Evolutionary conservation across 2,329 filamentous ascomycete genomes (phyloP), one percentile per base, ranked within the genome.

Genomic region (Alternaria gaisen): DNA sequence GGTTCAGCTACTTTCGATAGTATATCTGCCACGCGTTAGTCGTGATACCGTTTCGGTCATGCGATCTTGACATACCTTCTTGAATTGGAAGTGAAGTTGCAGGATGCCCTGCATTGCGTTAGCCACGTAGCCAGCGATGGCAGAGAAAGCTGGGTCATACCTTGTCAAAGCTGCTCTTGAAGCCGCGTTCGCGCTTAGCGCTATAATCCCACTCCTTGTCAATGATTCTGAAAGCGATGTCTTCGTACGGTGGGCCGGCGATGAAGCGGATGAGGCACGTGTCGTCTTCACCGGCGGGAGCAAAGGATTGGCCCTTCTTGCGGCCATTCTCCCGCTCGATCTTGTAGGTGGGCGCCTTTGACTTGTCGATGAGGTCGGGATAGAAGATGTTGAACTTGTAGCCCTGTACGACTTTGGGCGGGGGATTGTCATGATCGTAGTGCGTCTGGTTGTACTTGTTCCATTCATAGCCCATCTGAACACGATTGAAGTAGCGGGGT

Each of bases 361-460:
- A 88, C 81, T 94, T 97, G 82, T 98, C 94, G 72, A 98, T 93
- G 32, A 99, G 87, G 71, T 99, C 95, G 0, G 95, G 95, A 75
- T 99, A 99, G 81, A 99, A 99, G 53, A 99, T 94, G 81, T 99
- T 98, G 85, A 99, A 99, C 79, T 97, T 97, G 85, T 99, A 99
- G 58, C 95, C 95, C 78, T 99, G 95, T 11, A 99, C 95, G 7
- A 99, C 94, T 81, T 97, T 97, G 26, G 95, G 95, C 1, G 95
- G 95, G 2, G 95, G 95, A 73, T 98, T 97, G 76, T 98, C 94
- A 78, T 97, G 93, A 78, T 98, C 95, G 81, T 99, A 99, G 80
- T 99, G 95, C 12, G 95, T 99, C 81, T 99, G 95, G 75, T 99
- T 99, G 85, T 99, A 99, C 80, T 99, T 99, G 84, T 99, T 99